A percentile compares a stretch with the other conserved stretches of the same genome.
These are phyloP conservation scores for Purshia tridentata DNA, from an alignment of 306 rosid genomes.

Conservation along the genomic window DNA sequence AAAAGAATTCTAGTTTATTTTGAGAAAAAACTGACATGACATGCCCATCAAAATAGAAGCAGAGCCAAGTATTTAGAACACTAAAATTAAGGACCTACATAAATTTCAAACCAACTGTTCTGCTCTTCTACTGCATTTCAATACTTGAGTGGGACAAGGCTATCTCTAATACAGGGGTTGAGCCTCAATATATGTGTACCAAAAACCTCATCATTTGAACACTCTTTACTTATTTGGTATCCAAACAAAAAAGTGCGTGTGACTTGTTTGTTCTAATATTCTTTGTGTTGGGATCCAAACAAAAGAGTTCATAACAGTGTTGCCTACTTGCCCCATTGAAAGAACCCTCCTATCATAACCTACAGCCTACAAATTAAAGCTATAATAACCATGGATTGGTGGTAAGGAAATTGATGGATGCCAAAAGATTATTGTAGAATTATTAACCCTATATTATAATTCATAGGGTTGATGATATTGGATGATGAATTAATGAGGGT, in stretches of 20 bases:
- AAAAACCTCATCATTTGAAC: too few species aligned
- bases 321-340: background rate
- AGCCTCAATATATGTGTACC: constrained; percentile 4
- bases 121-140: background rate
- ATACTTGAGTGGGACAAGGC: constrained; percentile 1
- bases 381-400: background rate
- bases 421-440: background rate
- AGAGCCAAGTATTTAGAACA: background rate
- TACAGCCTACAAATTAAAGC: background rate
- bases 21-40: too few species aligned
- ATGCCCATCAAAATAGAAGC: background rate
- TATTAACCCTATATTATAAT: background rate
- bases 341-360: background rate
- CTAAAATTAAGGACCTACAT: background rate
- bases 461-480: background rate
- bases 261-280: background rate
- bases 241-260: too few species aligned
- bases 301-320: background rate
- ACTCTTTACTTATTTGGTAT: too few species aligned
- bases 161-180: background rate
- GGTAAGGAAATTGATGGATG: background rate
- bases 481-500: background rate
- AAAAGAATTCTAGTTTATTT: too few species aligned
- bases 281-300: background rate
- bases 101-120: background rate